A percentile compares a stretch with the other conserved stretches of the same genome.
Evolutionary conservation across 352 stramenopile genomes (phyloP).

Genomic region (Pythium dissimile): DNA sequence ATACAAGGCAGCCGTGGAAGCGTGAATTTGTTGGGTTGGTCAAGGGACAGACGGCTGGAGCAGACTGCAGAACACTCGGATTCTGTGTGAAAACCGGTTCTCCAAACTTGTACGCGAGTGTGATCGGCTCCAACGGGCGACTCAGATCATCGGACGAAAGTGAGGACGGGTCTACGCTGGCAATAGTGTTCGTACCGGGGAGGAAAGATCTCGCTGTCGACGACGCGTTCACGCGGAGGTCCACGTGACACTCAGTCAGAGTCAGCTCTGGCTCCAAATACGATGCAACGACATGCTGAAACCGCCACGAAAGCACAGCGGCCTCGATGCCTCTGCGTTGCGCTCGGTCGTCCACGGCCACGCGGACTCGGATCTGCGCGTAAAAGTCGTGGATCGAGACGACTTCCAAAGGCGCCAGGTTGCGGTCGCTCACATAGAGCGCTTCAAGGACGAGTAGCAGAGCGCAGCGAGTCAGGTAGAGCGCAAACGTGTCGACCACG

Average conservation of each 20-base stretch:
- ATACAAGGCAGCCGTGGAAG: constrained; percentile 6
- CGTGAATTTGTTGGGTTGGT: neutral
- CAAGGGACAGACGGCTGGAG: neutral
- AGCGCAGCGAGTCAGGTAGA: constrained; percentile 18
- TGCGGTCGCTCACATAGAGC: constrained; percentile 3
- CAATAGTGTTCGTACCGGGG: constrained; percentile 8
- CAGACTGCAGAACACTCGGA: constrained; percentile 5
- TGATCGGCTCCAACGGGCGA: neutral
- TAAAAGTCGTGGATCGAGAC: neutral
- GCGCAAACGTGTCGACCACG: constrained; percentile 4
- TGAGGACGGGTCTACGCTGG: neutral
- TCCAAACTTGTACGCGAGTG: neutral
- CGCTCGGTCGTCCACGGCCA: constrained; percentile 14
- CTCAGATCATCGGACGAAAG: neutral
- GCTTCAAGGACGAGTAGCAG: constrained; percentile 22
- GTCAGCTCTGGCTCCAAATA: too few relatives aligned
- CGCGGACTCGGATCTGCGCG: constrained; percentile 6
- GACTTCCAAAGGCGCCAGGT: neutral
- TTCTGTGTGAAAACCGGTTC: neutral
- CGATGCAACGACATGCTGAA: too few relatives aligned
- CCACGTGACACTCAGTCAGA: neutral
- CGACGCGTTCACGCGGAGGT: constrained; percentile 14
- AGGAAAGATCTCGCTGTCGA: neutral
- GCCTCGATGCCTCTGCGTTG: constrained; percentile 17
- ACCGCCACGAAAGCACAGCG: constrained; percentile 2